Evolutionary conservation across 192 early-diverging fungal species (phyloP), one percentile per base, ranked within the genome.

Genomic region (Linnemannia elongata): DNA sequence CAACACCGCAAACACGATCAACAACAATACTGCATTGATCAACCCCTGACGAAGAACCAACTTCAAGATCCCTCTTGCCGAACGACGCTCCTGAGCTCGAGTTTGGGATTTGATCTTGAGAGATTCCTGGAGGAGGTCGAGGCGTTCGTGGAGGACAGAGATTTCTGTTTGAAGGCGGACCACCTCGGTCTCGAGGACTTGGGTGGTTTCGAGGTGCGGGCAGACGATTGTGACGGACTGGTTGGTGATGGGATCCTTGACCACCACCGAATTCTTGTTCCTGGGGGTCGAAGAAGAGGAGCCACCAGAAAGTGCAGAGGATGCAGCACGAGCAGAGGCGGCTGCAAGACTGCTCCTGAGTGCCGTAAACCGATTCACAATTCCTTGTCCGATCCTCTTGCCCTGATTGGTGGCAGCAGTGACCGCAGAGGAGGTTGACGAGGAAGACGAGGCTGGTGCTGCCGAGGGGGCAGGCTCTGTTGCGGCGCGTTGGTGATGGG

Each of bases 1-100:
- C 72, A 87, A 54, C 35, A 87, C 72, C 4, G 85, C 85, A 75
- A 87, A 87, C 63, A 87, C 85, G 18, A 87, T 69, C 60, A 87
- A n/a, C 63, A 87, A 27, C 52, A 87, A 39, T 8, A 78, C 47
- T 1, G 85, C 85, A 30, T 87, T 87, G 72, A 87, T 87, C 57
- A 87, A 44, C 18, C 85, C 85, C 27, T 87, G 85, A 8, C 85
- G 69, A 63, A 87, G 45, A 17, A 87, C 72, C 57, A 87, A 7
- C 68, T 78, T 87, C 35, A 81, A 1, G 18, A 87, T 81, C 33
- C 85, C 85, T 1, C 85, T 69, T 12, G 76, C 72, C 0, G 85
- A 87, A 6, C 85, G 69, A n/a, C 76, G 79, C 38, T 87, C 79
- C 39, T 45, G 71, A 4, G 72, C 76, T 4, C 72, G 85, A 1